These are phyloP conservation scores for Tubosaeta sp. DNA, from an alignment of 768 basidiomycete species.

Conservation along the genomic window DNA sequence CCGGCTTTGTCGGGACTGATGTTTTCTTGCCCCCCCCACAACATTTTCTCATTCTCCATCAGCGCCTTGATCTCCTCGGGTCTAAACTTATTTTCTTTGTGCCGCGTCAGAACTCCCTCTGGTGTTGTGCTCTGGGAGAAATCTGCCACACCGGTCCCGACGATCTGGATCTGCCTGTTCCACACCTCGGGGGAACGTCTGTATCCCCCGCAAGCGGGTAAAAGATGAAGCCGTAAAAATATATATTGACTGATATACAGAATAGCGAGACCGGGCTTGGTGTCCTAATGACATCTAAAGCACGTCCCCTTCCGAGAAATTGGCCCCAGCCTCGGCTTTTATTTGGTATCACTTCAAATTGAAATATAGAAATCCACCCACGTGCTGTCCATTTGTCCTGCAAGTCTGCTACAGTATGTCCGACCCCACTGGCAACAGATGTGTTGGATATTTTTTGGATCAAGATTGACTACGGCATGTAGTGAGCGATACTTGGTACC, in stretches of 20 bases:
- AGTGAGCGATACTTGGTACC: no score
- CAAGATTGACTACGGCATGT: no score
- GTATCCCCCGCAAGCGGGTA: background rate
- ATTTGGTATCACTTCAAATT: no score
- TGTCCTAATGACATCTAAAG: background rate
- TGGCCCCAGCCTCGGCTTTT: no score
- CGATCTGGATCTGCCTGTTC: background rate
- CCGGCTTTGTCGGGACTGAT: background rate
- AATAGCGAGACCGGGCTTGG: background rate
- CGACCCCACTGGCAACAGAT: no score
- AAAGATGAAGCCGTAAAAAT: background rate
- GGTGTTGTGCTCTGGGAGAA: background rate
- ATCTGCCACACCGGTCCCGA: background rate
- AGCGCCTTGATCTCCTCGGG: background rate
- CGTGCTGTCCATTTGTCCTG: no score
- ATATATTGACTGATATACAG: background rate
- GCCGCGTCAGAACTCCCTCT: background rate
- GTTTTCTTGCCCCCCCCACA: background rate
- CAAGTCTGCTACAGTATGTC: no score
- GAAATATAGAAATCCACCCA: no score
- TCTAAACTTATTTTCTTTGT: background rate
- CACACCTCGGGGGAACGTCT: background rate
- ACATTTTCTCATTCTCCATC: background rate
- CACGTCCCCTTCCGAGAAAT: no score
- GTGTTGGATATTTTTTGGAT: no score